These are phyloP conservation scores for Dionaea muscipula DNA, from an alignment of 179 eudicot genomes.

Conservation along the genomic window DNA sequence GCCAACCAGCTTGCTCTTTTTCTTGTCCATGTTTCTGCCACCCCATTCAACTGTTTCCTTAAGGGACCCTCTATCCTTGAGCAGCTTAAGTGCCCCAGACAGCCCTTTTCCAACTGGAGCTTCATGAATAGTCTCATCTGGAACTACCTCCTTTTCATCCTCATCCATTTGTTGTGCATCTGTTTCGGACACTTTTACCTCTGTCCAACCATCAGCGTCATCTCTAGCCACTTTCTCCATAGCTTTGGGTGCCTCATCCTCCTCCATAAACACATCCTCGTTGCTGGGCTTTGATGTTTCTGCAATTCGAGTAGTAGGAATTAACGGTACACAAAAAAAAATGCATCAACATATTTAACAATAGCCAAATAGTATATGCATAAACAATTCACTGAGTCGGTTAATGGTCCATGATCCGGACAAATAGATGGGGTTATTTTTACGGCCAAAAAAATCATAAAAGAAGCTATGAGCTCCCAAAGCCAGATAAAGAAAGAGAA, in stretches of 20 bases:
- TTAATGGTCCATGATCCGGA: no score
- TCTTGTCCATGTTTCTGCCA: slow-evolving; percentile 98
- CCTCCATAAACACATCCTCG: slow-evolving; percentile 96
- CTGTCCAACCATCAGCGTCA: slow-evolving; percentile 52
- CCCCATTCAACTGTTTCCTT: slow-evolving; percentile 88
- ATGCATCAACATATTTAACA: no score
- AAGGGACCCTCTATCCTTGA: slow-evolving; percentile 70
- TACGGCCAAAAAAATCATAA: no score
- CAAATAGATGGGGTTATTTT: no score
- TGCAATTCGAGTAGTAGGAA: slow-evolving; percentile 21
- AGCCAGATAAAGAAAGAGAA: slow-evolving; percentile 13
- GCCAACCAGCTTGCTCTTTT: slow-evolving; percentile 89
- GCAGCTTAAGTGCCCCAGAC: slow-evolving; percentile 55
- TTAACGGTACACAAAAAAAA: no score
- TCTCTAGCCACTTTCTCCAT: slow-evolving; percentile 31
- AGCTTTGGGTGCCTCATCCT: slow-evolving; percentile 53
- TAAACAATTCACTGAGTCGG: no score
- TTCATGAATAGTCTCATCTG: slow-evolving; percentile 68
- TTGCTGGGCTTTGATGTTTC: slow-evolving; percentile 51
- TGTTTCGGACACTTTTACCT: slow-evolving; percentile 31
- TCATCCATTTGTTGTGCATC: slow-evolving; percentile 28
- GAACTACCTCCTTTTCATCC: slow-evolving; percentile 33
- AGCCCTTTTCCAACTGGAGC: slow-evolving; percentile 76
- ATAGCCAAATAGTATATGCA: neutral
- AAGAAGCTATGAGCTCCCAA: neutral